phyloP scores from a whole-genome alignment of 257 asterid species.

The Solanum chaucha region DNA sequence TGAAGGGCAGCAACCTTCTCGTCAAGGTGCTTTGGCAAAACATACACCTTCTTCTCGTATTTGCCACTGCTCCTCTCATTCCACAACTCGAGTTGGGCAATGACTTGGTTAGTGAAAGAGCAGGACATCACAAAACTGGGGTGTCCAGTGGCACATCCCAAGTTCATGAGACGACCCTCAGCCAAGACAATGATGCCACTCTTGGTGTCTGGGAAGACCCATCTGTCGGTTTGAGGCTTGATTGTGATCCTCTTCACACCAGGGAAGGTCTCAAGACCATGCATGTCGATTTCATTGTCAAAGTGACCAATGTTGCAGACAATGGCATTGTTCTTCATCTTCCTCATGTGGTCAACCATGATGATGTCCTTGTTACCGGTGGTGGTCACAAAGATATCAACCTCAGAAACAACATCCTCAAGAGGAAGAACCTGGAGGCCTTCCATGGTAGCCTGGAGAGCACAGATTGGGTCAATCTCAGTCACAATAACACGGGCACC shows the following conservation, averaged over 20 bases:
- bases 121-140: slow-evolving; percentile 64
- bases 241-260: slow-evolving; percentile 47
- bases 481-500: slow-evolving; percentile 57
- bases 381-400: slow-evolving; percentile 59
- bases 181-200: slow-evolving; percentile 41
- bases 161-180: slow-evolving; percentile 60
- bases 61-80: slow-evolving; percentile 36
- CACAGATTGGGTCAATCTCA: slow-evolving; percentile 57
- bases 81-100: slow-evolving; percentile 63
- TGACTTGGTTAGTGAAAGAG: slow-evolving; percentile 56
- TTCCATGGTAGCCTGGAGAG: slow-evolving; percentile 59
- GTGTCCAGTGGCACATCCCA: slow-evolving; percentile 61
- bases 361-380: slow-evolving; percentile 62
- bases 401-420: slow-evolving; percentile 41
- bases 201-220: slow-evolving; percentile 42
- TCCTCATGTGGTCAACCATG: slow-evolving; percentile 51
- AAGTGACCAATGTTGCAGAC: slow-evolving; percentile 70
- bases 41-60: slow-evolving; percentile 50
- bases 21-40: slow-evolving; percentile 52
- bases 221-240: slow-evolving; percentile 55
- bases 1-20: slow-evolving; percentile 65
- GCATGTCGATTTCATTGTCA: slow-evolving; percentile 57
- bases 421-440: slow-evolving; percentile 50
- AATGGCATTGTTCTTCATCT: slow-evolving; percentile 55
- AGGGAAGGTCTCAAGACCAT: slow-evolving; percentile 44